Percentiles rank a stretch among this genome's conserved stretches.
Conservation (phyloP, 1,139 yeast genomes). For the Casaregolazyma suthepensis region DNA sequence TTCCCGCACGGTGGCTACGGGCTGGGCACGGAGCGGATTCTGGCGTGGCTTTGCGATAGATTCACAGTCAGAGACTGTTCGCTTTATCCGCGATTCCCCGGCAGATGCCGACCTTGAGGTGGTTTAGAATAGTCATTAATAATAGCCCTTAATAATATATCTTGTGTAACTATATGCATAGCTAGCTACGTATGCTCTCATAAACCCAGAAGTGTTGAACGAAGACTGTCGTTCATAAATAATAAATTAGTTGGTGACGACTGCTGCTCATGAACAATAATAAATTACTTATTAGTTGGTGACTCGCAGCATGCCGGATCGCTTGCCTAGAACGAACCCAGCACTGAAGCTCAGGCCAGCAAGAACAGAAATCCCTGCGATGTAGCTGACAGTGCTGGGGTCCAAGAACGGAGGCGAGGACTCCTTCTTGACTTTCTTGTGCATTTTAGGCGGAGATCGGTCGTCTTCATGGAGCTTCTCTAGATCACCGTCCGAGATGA, state of each 20-base stretch:
- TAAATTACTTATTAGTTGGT: constrained; percentile 12
- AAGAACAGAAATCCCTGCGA: constrained; percentile 22
- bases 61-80: constrained; percentile 98
- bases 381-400: constrained; percentile 6
- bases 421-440: background rate
- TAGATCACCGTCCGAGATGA: constrained; percentile 9
- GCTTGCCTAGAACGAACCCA: constrained; percentile 28
- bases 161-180: background rate
- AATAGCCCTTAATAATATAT: background rate
- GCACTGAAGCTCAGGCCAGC: constrained; percentile 30
- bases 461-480: constrained; percentile 1
- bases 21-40: constrained; percentile 92
- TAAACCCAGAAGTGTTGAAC: too few relatives aligned
- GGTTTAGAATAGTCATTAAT: background rate
- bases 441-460: background rate
- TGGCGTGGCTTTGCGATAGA: constrained; percentile 97
- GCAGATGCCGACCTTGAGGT: constrained; percentile 85
- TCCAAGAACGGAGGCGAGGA: constrained; percentile 4
- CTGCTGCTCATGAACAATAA: background rate
- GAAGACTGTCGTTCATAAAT: too few relatives aligned
- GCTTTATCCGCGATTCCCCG: constrained; percentile 94
- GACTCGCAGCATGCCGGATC: constrained; percentile 19
- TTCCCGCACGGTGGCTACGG: constrained; percentile 99
- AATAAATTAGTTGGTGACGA: too few relatives aligned
- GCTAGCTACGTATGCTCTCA: background rate